Base-by-base conservation (phyloP, 1,139 yeast species). In the Zygotorulaspora mrakii region DNA sequence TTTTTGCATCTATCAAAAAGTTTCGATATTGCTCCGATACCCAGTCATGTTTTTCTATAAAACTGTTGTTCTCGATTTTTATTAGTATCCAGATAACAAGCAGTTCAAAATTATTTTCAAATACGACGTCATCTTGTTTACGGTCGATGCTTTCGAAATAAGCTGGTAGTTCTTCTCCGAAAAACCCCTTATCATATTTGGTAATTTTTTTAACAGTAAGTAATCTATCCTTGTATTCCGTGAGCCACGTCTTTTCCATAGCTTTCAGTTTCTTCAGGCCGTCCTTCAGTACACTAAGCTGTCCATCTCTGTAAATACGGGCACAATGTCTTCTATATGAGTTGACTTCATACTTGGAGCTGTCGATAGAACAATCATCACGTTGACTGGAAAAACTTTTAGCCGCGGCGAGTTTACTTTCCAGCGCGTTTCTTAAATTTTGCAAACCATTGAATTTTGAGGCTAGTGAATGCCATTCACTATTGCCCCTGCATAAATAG, bases 361-460 rank as follows among this genome's bases (percentile, higher is more conserved):
- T 7, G 17, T 17, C 6, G 3, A n/a, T n/a, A n/a, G 9, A 18
- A 6, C 24, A 8, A 12, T 9, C 6, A 24, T 24, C 27, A 5
- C n/a, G 6, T n/a, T 14, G 18, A n/a, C n/a, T 23, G 5, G 30
- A 5, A 17, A 26, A 16, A 8, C 13, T 14, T 14, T 10, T 28
- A 3, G 31, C 36, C 10, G 17, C 28, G 1, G 39, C 31, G 6
- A 51, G 29, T 39, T 59, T 59, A 23, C 44, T 45, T 34, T 49
- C 45, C 17, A 59, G 28, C 1, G 63, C 61, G 11, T 41, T 45
- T 33, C 56, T 50, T 34, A 60, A 34, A 18, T 39, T 41, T 48
- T 76, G 74, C 31, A 80, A 55, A 1, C 85, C 87, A 21, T 79
- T 78, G 6, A 82, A 62, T 46, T 68, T 65, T 71, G 77, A 73